phyloP scores from a whole-genome alignment of 2,329 filamentous ascomycete genomes.

The Aspergillus puulaauensis region DNA sequence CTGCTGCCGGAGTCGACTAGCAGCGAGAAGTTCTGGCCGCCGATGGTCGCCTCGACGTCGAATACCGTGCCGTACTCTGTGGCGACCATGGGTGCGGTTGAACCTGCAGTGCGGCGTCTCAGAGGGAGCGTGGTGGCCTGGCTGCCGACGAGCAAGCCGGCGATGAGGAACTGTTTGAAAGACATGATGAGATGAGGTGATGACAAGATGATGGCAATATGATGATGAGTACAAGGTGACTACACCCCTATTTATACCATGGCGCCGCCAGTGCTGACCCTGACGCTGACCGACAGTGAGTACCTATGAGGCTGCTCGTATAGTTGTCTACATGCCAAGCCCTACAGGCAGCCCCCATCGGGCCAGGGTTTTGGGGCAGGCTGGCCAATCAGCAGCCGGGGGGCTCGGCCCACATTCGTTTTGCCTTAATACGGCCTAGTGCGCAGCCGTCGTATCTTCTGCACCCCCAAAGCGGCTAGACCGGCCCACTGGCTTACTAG shows the following conservation, averaged over 20 bases:
- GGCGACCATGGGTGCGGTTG: constrained; percentile 12
- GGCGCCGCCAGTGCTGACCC: too few species aligned
- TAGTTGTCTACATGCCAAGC: neutral
- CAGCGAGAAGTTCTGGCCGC: constrained; percentile 32
- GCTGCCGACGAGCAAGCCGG: neutral
- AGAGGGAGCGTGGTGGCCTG: neutral
- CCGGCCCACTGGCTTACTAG: too few species aligned
- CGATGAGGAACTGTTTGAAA: neutral
- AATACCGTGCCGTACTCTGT: constrained; percentile 21
- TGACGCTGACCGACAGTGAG: too few species aligned
- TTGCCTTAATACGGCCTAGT: too few species aligned
- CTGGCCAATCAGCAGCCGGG: too few species aligned
- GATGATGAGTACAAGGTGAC: too few species aligned
- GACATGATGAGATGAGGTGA: neutral
- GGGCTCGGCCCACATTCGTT: accelerated
- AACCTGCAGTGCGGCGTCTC: neutral
- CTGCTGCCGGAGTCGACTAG: constrained; percentile 50
- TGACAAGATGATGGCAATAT: too few species aligned
- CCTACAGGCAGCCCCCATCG: too few species aligned
- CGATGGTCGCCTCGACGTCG: constrained; percentile 23
- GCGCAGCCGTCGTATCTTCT: too few species aligned
- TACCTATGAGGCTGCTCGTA: neutral
- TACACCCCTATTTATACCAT: too few species aligned
- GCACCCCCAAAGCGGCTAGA: too few species aligned
- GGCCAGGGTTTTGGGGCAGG: too few species aligned